These are phyloP conservation scores for Stentor coeruleus DNA, from an alignment of 73 alveolate species.

Conservation along the genomic window DNA sequence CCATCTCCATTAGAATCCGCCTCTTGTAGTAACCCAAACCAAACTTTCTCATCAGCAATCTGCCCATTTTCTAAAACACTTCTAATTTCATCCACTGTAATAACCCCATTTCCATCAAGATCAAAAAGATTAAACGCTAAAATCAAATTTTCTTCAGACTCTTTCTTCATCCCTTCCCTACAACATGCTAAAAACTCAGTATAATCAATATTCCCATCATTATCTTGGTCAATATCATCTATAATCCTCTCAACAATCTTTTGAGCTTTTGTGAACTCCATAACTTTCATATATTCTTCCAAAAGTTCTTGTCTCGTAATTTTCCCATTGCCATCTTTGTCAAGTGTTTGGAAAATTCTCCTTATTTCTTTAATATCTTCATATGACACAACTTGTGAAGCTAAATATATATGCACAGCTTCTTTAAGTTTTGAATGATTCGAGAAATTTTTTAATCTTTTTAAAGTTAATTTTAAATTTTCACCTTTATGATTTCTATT, in stretches of 20 bases:
- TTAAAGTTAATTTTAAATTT: neutral
- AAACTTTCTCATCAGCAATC: neutral
- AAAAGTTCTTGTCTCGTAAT: neutral
- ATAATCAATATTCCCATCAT: slow-evolving; percentile 1
- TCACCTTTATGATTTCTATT: neutral
- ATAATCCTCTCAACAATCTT: neutral
- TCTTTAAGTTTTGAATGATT: neutral
- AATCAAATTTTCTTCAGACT: neutral
- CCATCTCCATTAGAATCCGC: slow-evolving; percentile 10
- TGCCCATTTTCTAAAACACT: neutral
- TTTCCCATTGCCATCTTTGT: slow-evolving; percentile 1
- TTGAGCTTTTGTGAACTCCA: neutral
- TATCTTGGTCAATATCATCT: neutral
- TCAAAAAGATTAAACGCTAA: neutral
- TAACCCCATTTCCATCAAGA: neutral
- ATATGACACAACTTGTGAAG: neutral
- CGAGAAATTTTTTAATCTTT: neutral
- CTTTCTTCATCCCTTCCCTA: neutral
- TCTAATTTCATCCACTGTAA: neutral
- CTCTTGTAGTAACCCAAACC: neutral
- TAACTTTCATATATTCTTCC: neutral
- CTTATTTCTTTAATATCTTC: neutral
- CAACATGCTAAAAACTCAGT: neutral
- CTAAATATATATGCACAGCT: neutral
- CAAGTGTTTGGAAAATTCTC: neutral